Evolutionary conservation across 371 early-diverging fungal species (phyloP).

Genomic region (Thermomucor indicae-seudaticae): DNA sequence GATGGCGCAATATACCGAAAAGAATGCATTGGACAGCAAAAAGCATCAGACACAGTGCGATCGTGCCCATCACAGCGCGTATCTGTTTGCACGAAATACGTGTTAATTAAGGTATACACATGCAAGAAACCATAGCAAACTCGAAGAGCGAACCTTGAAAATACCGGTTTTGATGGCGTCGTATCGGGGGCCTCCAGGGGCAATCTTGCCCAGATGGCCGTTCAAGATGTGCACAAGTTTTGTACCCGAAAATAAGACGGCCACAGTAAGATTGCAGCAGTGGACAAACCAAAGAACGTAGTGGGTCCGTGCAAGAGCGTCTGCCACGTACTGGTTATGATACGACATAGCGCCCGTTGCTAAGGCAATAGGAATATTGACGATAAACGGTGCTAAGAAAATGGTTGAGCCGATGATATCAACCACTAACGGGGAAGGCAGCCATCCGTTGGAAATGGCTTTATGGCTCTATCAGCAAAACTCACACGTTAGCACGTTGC

Average conservation of each 20-base stretch:
- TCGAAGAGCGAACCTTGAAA: constrained; percentile 13
- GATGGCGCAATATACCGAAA: constrained; percentile 15
- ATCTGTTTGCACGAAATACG: constrained; percentile 4
- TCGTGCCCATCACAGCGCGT: constrained; percentile 8
- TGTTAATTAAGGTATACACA: background rate
- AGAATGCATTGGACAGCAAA: constrained; percentile 11
- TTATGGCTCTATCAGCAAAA: constrained; percentile 19
- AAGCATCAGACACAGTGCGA: constrained; percentile 7
- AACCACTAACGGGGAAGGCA: constrained; percentile 16
- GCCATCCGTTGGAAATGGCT: constrained; percentile 20
- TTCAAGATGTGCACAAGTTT: constrained; percentile 19
- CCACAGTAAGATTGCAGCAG: constrained; percentile 6
- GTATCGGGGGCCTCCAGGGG: constrained; percentile 8
- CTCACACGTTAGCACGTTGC: no score
- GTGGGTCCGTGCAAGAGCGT: constrained; percentile 12
- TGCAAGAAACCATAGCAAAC: no score
- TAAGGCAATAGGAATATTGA: constrained; percentile 14
- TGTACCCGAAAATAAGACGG: constrained; percentile 15
- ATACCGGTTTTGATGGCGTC: constrained; percentile 18
- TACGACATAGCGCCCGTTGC: constrained; percentile 9
- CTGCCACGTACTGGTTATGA: constrained; percentile 6
- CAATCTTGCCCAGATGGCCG: constrained; percentile 13
- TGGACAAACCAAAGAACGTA: constrained; percentile 24
- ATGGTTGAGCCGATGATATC: constrained; percentile 16
- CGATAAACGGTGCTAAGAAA: constrained; percentile 15